Base-by-base conservation (phyloP, 805 yeast species). In the Ogataea trehaloabstinens region DNA sequence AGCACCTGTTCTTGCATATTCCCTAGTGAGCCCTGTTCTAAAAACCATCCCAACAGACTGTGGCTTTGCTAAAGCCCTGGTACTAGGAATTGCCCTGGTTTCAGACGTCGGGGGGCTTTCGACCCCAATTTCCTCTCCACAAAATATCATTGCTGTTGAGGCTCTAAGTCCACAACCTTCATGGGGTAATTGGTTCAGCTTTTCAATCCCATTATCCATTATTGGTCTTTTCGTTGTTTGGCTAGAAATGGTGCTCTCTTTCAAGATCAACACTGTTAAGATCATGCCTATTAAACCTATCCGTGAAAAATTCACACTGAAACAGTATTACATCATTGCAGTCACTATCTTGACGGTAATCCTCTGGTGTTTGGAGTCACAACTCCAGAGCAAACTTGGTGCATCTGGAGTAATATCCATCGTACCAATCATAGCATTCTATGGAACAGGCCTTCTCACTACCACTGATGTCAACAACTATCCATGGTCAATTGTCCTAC, bases 121-220 rank as follows among this genome's bases (percentile, higher is more conserved):
- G 1, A 67, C 74, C 10, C 80, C 80, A 5, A 74, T 74, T 46
- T 68, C 78, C 1, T 71, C 76, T 8, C 80, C 80, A 2, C 80
- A 74, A 49, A 74, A 74, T 39, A 72, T 74, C 63, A 66, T 74
- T 40, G 78, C 79, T 15, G 71, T 74, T 40, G 76, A 74, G 24
- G 67, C 76, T 17, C 67, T 74, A 69, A 60, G 55, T 19, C 80
- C 80, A 1, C 70, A 63, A 33, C 80, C 80, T 6, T 63, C 71
- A 3, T 74, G 80, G 80, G 79, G 78, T 16, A 68, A 74, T 46
- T 74, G 80, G 80, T 74, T 74, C 52, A 73, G 70, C 6, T 63
- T 74, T 42, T 70, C 78, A 2, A 55, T 73, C 27, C 80, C 80
- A 3, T 66, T 71, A 4, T 66, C 72, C 44, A 43, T 69, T 1